Conservation (phyloP, 2,329 filamentous ascomycete genomes). For the Westerdykella ornata region DNA sequence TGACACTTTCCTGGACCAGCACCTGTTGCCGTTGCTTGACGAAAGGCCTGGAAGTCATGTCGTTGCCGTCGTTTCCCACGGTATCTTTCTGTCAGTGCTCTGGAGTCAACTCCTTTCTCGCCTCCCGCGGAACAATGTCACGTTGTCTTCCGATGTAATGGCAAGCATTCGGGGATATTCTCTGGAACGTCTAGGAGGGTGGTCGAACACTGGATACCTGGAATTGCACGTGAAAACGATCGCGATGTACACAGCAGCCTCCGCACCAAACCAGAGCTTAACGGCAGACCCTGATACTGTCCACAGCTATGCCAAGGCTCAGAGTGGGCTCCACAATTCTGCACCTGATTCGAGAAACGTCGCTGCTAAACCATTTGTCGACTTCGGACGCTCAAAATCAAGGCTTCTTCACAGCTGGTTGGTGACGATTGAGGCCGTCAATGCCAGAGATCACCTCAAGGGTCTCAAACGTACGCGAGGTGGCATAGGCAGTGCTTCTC, state of each 20-base stretch:
- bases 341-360: no score
- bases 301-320: neutral
- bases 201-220: slow-evolving; percentile 61
- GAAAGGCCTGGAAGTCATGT: slow-evolving; percentile 30
- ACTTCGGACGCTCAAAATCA: neutral
- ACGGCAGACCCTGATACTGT: neutral
- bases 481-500: slow-evolving; percentile 70
- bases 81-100: slow-evolving; percentile 67
- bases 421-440: slow-evolving; percentile 55
- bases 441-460: slow-evolving; percentile 63
- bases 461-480: slow-evolving; percentile 73
- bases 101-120: slow-evolving; percentile 56
- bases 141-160: slow-evolving; percentile 40
- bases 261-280: neutral
- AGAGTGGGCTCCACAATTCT: neutral
- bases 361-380: neutral
- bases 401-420: slow-evolving; percentile 34
- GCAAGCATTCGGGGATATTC: slow-evolving; percentile 33
- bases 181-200: slow-evolving; percentile 51
- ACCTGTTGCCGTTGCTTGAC: slow-evolving; percentile 54
- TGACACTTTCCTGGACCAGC: slow-evolving; percentile 58
- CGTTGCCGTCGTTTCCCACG: slow-evolving; percentile 71
- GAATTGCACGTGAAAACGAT: slow-evolving; percentile 38
- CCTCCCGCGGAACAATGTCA: slow-evolving; percentile 45
- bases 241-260: neutral